Base-by-base conservation (phyloP, 2,329 filamentous ascomycete species). In the Sarocladium strictum region DNA sequence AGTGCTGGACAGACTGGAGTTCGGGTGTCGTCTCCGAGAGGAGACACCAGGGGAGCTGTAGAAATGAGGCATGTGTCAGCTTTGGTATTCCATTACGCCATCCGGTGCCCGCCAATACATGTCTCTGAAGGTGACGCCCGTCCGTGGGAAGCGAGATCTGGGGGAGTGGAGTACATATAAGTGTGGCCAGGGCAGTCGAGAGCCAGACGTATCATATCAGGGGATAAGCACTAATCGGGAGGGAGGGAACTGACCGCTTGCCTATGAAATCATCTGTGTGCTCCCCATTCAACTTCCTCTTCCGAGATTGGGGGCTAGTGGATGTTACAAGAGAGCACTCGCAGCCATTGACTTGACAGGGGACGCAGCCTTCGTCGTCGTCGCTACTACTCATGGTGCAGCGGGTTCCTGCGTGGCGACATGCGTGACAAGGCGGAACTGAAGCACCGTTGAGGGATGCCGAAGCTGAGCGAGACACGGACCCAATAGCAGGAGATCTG, bases 261-360 rank as follows among this genome's bases (percentile, higher is more conserved):
- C 79, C 80, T 60, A 75, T 72, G 59, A 74, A 78, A 59, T 86
- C 82, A 59, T 84, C 80, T 65, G 76, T 73, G 57, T 76, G 73
- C 62, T 85, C 80, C 64, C 82, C 79, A 70, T 86, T 83, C 59
- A 89, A 73, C 75, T 92, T 93, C 67, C 90, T 81, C 76, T 94
- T 94, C 62, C 89, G 82, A 55, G 87, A 85, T 65, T 85, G 84
- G 23, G 89, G 89, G 68, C 87, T 90, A 60, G 40, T 40, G 32
- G 41, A 50, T 9, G 53, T 35, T 52, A 85, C 78, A 67, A 92
- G 84, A 41, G 89, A 92, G 71, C 89, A 94, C 61, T 90, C 85
- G 65, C 89, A 82, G 63, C 85, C 86, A 70, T 86, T 85, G 67
- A 86, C 84, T 66, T 89, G 86, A 71, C 90, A 95, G 59, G 89